Conservation (phyloP, 345 rosid genomes). For the Ricinus communis region DNA sequence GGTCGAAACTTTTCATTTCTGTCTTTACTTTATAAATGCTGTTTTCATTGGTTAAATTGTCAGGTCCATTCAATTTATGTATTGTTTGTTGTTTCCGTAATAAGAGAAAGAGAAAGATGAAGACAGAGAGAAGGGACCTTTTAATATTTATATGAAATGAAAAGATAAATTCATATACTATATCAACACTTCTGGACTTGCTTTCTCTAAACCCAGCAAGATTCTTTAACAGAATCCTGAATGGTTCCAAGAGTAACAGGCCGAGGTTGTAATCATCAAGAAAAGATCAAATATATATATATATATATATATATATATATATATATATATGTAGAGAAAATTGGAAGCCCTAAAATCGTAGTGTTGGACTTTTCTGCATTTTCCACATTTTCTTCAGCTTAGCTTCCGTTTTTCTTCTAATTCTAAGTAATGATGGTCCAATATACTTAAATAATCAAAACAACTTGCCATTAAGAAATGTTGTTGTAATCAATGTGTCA, state of each 20-base stretch:
- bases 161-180: neutral
- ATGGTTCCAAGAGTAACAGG: slow-evolving; percentile 46
- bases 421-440: slow-evolving; percentile 5
- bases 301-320: too few species aligned
- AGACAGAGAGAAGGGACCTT: neutral
- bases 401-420: too few species aligned
- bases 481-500: slow-evolving; percentile 5
- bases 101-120: neutral
- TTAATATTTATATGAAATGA: neutral
- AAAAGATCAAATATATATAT: neutral
- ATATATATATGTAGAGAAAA: neutral
- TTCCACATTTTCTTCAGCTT: too few species aligned
- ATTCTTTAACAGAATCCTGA: slow-evolving; percentile 35
- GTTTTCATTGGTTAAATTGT: slow-evolving; percentile 4
- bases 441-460: neutral
- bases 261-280: slow-evolving; percentile 54
- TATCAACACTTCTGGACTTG: slow-evolving; percentile 53
- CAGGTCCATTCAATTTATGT: neutral
- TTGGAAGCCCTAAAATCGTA: slow-evolving; percentile 5
- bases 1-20: neutral
- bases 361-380: too few species aligned
- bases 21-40: slow-evolving; percentile 14
- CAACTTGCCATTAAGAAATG: slow-evolving; percentile 11
- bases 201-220: slow-evolving; percentile 31
- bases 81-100: neutral